Conservation (phyloP, 257 asterid species). For the Misopates orontium region DNA sequence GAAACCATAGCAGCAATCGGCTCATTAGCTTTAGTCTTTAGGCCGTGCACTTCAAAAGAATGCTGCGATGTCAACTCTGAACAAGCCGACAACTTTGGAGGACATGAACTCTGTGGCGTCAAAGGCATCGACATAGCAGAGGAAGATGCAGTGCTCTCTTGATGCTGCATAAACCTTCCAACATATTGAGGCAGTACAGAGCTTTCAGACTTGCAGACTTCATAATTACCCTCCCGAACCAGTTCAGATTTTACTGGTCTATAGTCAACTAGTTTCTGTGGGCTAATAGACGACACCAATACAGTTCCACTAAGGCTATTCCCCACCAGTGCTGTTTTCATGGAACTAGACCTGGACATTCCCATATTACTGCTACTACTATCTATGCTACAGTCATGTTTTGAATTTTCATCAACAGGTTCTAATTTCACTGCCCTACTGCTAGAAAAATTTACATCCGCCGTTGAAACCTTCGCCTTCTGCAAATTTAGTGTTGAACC, state of each 20-base stretch:
- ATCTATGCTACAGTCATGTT: slow-evolving; percentile 38
- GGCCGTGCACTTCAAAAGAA: slow-evolving; percentile 35
- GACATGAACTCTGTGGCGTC: slow-evolving; percentile 49
- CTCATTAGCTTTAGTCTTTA: slow-evolving; percentile 31
- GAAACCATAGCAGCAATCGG: slow-evolving; percentile 29
- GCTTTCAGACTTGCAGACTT: slow-evolving; percentile 24
- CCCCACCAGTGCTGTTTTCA: slow-evolving; percentile 47
- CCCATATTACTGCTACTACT: slow-evolving; percentile 42
- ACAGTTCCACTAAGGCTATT: slow-evolving; percentile 32
- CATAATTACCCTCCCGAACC: slow-evolving; percentile 37
- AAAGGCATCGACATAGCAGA: slow-evolving; percentile 47
- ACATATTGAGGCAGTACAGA: slow-evolving; percentile 34
- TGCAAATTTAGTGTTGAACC: slow-evolving; percentile 31
- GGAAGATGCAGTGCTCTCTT: slow-evolving; percentile 62
- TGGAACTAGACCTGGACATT: slow-evolving; percentile 33
- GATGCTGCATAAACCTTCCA: slow-evolving; percentile 48
- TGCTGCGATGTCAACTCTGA: slow-evolving; percentile 57
- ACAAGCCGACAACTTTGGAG: slow-evolving; percentile 40
- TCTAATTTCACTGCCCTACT: slow-evolving; percentile 57
- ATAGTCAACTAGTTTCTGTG: slow-evolving; percentile 40
- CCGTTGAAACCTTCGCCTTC: slow-evolving; percentile 26
- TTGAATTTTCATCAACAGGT: slow-evolving; percentile 55
- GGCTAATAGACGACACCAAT: slow-evolving; percentile 29
- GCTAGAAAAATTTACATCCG: slow-evolving; percentile 32
- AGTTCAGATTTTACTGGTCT: slow-evolving; percentile 59